Base-by-base conservation (phyloP, 306 rosid genomes). In the Crataegus laevigata region DNA sequence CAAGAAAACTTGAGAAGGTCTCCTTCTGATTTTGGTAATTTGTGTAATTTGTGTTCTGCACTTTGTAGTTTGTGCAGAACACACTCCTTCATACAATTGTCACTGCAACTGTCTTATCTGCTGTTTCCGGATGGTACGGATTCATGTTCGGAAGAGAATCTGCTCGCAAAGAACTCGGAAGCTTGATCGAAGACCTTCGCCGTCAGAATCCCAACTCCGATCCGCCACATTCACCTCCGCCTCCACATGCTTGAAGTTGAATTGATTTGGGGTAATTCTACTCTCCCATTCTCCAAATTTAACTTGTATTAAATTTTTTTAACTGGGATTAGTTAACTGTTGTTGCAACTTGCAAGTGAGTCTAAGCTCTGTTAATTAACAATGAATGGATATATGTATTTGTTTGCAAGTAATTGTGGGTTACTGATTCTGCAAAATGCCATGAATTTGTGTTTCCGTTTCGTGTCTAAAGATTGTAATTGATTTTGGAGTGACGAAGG, bases 111-210 rank as follows among this genome's bases (percentile, higher is more conserved):
- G 89, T 83, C 28, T 94, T 94, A 91, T 92, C 99, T 14, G 96
- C 93, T 12, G 77, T 94, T 79, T 94, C 99, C 22, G 86, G 85
- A 81, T 94, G 97, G 96, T 94, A 94, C 66, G 97, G 96, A 0
- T 94, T 94, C 90, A 94, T 94, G 97, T 90, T 94, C 15, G 97
- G 99, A 36, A 87, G 96, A 72, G 97, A 94, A 51, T 89, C 97
- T 75, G 85, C 97, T 65, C 92, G 97, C 22, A 89, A 94, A 83
- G 96, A 94, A 62, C 94, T 92, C 40, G 90, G 96, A 72, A 75
- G 82, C 42, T 66, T 94, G 61, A 89, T 94, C 61, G 84, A 88
- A 70, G 90, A 83, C 76, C 96, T 94, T 59, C 96, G 96, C 42
- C 83, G 86, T 1, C 86, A 81, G 63, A 86, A 69, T 65, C 76